A percentile compares a stretch with the other conserved stretches of the same genome.
Evolutionary conservation across 2,329 filamentous ascomycete genomes (phyloP).

Genomic region (Cercospora zeina): DNA sequence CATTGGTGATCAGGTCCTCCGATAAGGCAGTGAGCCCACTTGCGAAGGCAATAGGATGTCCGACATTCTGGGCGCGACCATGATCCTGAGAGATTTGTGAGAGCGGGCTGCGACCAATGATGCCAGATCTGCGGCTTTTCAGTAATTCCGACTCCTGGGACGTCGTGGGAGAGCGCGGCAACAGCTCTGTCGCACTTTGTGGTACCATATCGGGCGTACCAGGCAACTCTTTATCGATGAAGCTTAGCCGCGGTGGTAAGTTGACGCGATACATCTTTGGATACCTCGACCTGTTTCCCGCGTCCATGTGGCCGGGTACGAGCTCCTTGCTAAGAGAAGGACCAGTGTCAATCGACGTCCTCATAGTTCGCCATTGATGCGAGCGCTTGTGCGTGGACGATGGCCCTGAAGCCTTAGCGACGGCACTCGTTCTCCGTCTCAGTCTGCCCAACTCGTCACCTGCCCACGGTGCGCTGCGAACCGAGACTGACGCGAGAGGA

Average conservation of each 20-base stretch:
- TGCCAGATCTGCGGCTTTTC: constrained; percentile 23
- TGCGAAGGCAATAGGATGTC: neutral
- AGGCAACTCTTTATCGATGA: constrained; percentile 32
- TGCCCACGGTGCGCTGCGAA: constrained; percentile 5
- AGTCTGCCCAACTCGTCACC: constrained; percentile 12
- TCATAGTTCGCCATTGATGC: constrained; percentile 36
- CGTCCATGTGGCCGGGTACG: constrained; percentile 15
- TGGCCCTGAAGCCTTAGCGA: constrained; percentile 19
- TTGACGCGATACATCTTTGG: constrained; percentile 26
- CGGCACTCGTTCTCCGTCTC: constrained; percentile 6
- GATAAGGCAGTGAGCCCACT: constrained; percentile 29
- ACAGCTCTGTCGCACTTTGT: constrained; percentile 32
- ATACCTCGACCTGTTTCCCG: constrained; percentile 12
- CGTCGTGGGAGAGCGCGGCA: neutral
- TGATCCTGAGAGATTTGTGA: constrained; percentile 29
- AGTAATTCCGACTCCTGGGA: constrained; percentile 1
- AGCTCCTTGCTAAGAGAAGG: constrained; percentile 32
- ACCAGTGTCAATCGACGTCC: constrained; percentile 37
- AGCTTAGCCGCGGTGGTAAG: constrained; percentile 31
- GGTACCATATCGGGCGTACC: constrained; percentile 30
- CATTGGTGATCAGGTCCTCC: constrained; percentile 22
- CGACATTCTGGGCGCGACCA: neutral
- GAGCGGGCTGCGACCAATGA: constrained; percentile 29
- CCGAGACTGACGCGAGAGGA: neutral
- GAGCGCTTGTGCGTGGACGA: constrained; percentile 18